phyloP scores from a whole-genome alignment of 1,284 basidiomycete genomes.

The Tetrapyrgos nigripes region DNA sequence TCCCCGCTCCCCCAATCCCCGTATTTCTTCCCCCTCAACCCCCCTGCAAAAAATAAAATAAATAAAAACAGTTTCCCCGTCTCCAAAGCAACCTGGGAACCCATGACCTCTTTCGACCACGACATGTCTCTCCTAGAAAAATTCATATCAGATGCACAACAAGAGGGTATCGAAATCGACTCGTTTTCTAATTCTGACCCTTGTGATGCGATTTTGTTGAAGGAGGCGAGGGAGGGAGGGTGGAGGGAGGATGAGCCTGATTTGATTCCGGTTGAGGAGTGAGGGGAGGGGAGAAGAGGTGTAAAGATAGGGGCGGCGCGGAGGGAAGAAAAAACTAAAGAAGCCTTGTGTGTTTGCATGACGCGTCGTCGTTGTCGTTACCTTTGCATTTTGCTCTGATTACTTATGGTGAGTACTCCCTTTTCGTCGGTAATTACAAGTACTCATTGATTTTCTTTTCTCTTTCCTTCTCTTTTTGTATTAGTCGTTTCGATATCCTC shows the following conservation, averaged over 20 bases:
- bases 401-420: too few species aligned
- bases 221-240: conserved; percentile 38
- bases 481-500: too few species aligned
- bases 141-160: conserved; percentile 31
- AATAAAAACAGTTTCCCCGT: conserved; percentile 37
- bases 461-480: too few species aligned
- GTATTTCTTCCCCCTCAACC: not conserved
- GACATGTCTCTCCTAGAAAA: conserved; percentile 30
- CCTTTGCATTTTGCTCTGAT: too few species aligned
- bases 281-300: not conserved
- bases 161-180: conserved; percentile 34
- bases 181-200: conserved; percentile 17
- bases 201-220: conserved; percentile 35
- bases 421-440: too few species aligned
- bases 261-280: not conserved
- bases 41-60: too few species aligned
- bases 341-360: too few species aligned
- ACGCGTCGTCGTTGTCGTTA: too few species aligned
- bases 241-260: conserved; percentile 27
- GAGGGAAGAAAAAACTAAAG: too few species aligned
- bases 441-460: too few species aligned
- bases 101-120: conserved; percentile 34
- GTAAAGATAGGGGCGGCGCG: too few species aligned
- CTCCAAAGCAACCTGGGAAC: conserved; percentile 44
- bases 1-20: not conserved